These are phyloP conservation scores for Globisporangium barbulae DNA, from an alignment of 352 stramenopile species.

Conservation along the genomic window DNA sequence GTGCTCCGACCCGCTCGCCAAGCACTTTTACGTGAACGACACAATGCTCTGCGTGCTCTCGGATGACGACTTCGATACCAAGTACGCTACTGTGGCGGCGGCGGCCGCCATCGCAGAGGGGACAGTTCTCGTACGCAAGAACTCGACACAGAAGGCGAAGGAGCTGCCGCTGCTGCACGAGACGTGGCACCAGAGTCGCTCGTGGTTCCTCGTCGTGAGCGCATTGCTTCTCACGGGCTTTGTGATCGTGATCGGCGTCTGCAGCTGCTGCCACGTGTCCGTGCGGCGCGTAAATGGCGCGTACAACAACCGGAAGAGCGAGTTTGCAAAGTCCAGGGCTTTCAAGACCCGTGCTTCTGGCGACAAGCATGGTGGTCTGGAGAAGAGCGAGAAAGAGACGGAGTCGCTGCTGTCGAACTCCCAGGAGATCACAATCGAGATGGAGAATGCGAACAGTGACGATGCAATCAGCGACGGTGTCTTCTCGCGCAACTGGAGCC, in stretches of 20 bases:
- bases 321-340: not conserved
- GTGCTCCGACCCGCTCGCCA: constrained; percentile 30
- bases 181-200: constrained; percentile 26
- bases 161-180: constrained; percentile 19
- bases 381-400: constrained; percentile 9
- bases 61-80: constrained; percentile 33
- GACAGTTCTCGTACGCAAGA: not conserved
- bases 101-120: not conserved
- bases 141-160: not conserved
- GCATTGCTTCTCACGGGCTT: constrained; percentile 19
- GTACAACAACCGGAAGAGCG: constrained; percentile 5
- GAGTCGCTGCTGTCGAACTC: constrained; percentile 4
- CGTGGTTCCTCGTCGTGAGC: constrained; percentile 31
- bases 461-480: not conserved
- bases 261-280: constrained; percentile 1
- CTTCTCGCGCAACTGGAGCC: not conserved
- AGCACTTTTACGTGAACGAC: constrained; percentile 34
- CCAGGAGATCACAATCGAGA: not conserved
- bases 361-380: not conserved
- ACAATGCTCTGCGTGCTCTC: constrained; percentile 41
- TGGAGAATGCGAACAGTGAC: not conserved
- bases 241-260: constrained; percentile 5
- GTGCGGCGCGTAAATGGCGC: not conserved
- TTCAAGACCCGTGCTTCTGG: no score
- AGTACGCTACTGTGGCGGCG: constrained; percentile 22